Evolutionary conservation across 106 monocot genomes (phyloP).

Genomic region (Chionographis japonica): DNA sequence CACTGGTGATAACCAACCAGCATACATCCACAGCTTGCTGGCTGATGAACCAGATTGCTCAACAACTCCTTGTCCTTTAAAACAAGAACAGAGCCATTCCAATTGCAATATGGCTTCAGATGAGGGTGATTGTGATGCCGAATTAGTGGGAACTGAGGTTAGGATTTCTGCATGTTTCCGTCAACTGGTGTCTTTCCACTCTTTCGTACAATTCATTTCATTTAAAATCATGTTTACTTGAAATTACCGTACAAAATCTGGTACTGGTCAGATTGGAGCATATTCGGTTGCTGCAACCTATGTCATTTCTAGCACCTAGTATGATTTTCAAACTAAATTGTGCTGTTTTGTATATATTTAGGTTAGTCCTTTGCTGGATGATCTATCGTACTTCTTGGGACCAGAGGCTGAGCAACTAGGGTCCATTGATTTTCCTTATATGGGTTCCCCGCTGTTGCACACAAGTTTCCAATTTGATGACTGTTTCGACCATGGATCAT

Average conservation of each 20-base stretch:
- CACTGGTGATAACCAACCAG: not conserved
- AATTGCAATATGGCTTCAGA: slow-evolving; percentile 25
- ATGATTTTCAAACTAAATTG: not conserved
- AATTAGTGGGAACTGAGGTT: slow-evolving; percentile 24
- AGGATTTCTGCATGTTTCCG: slow-evolving; percentile 2
- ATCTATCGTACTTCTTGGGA: not conserved
- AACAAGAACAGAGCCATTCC: slow-evolving; percentile 18
- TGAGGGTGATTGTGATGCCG: slow-evolving; percentile 3
- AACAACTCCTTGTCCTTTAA: slow-evolving; percentile 1
- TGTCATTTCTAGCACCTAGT: not conserved
- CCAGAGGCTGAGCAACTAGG: slow-evolving; percentile 7
- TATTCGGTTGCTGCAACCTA: not conserved
- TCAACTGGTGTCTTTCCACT: not conserved
- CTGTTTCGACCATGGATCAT: not conserved
- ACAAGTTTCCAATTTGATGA: too few relatives aligned
- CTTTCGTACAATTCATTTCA: not conserved
- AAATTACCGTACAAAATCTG: not conserved
- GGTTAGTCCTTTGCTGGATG: slow-evolving; percentile 5
- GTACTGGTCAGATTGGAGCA: not conserved
- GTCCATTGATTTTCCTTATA: slow-evolving; percentile 3
- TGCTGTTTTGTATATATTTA: slow-evolving; percentile 6
- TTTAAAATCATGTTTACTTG: not conserved
- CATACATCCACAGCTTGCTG: not conserved
- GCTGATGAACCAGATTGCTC: slow-evolving; percentile 4
- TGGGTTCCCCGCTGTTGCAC: not conserved